Base-by-base conservation (phyloP, 139 green algal species). In the Chara braunii region DNA sequence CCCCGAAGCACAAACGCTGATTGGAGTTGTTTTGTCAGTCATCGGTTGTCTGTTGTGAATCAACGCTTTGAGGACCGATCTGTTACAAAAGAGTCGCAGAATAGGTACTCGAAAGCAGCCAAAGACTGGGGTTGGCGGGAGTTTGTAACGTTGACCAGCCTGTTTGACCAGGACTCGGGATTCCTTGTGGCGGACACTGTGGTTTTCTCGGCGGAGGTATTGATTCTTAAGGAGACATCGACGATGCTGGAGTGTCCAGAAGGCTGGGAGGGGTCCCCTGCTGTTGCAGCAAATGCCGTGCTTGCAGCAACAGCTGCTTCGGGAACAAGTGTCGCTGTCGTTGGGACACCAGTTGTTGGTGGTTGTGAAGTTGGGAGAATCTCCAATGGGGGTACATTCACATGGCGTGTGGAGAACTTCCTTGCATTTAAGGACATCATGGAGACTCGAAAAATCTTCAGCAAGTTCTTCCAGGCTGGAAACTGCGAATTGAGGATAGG, bases 71-170 rank as follows among this genome's bases (percentile, higher is more conserved):
- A 68, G 9, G 69, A 75, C 29, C 59, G 69, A 6, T 81, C 61
- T 18, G 72, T 89, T 5, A 68, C 48, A 34, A 87, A 87, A 65
- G 81, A 89, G 77, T 79, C 56, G 2, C 83, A 88, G 68, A 88
- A 88, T 64, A 66, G 81, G 29, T 86, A 87, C 78, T 80, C 60
- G 32, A 79, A 76, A 48, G 37, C 71, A 24, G 81, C 81, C 23
- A 89, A 87, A 55, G 81, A 89, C 75, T 89, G 83, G 83, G 83
- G 83, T 33, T 89, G 81, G 81, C 75, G 81, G 11, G 83, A 89
- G 70, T 89, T 89, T 51, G 62, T 89, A 22, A 83, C 80, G 14
- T 78, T 89, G 18, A 85, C 80, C 40, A 64, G 52, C 2, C 75
- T 89, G 42, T 89, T 89, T 64, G 83, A 89, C 50, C 57, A 75